A percentile compares a stretch with the other conserved stretches of the same genome.
phyloP scores from a whole-genome alignment of 1,139 yeast species.

The Debaryomycetaceae sp. region DNA sequence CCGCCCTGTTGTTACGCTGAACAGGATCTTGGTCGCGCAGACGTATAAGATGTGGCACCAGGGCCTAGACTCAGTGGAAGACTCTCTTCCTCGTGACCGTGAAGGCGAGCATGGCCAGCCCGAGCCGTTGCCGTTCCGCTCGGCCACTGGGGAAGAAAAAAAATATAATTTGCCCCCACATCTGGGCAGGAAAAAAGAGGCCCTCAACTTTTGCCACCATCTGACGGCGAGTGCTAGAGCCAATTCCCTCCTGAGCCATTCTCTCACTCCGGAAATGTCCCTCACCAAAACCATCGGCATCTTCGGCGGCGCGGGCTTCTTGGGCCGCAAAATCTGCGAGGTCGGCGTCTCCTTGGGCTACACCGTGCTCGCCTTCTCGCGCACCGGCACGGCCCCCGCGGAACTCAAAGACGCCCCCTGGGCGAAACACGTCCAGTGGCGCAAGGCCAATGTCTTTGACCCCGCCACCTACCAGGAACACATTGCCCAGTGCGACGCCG shows the following conservation, averaged over 20 bases:
- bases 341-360: constrained; percentile 54
- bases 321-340: constrained; percentile 65
- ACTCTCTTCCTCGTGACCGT: too few relatives aligned
- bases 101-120: too few relatives aligned
- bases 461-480: constrained; percentile 44
- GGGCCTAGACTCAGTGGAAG: too few relatives aligned
- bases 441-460: constrained; percentile 53
- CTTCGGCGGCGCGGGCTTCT: constrained; percentile 81
- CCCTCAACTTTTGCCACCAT: constrained; percentile 1
- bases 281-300: constrained; percentile 39
- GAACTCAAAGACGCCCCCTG: constrained; percentile 23
- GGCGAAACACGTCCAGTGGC: constrained; percentile 59
- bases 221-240: neutral
- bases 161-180: too few relatives aligned
- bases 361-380: constrained; percentile 51
- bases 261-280: constrained; percentile 5
- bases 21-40: too few relatives aligned
- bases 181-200: too few relatives aligned
- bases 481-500: constrained; percentile 44
- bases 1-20: too few relatives aligned
- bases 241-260: neutral
- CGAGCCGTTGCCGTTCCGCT: too few relatives aligned
- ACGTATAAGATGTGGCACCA: too few relatives aligned
- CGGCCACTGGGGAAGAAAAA: too few relatives aligned
- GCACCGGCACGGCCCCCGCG: constrained; percentile 48